Evolutionary conservation across 202 grass and related monocot species (phyloP).

Genomic region (Saccharum hybrid): DNA sequence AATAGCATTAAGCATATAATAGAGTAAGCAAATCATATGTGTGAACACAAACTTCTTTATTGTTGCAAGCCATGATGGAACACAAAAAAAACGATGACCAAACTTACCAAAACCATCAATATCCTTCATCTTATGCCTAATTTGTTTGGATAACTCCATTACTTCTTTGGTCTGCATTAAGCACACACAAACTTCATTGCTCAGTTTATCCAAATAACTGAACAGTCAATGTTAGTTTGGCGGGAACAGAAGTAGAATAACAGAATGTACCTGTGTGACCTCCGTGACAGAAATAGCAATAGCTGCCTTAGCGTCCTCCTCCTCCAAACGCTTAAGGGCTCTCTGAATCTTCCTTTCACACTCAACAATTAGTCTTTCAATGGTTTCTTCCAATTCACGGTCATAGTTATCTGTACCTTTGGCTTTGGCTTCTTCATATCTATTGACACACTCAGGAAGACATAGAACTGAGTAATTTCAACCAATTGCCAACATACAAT

Average conservation of each 20-base stretch:
- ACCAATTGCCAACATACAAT: slow-evolving; percentile 14
- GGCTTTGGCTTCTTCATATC: slow-evolving; percentile 91
- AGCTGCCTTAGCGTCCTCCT: slow-evolving; percentile 91
- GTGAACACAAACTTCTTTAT: not conserved
- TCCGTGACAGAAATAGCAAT: slow-evolving; percentile 96
- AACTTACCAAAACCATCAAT: slow-evolving; percentile 76
- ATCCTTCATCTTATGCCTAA: slow-evolving; percentile 94
- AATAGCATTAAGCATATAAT: not conserved
- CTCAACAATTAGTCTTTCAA: slow-evolving; percentile 91
- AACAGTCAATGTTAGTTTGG: slow-evolving; percentile 25
- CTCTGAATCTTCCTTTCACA: slow-evolving; percentile 98
- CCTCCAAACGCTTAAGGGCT: slow-evolving; percentile 84
- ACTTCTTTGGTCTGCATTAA: slow-evolving; percentile 74
- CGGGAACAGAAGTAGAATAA: slow-evolving; percentile 14
- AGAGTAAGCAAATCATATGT: not conserved
- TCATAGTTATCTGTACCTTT: slow-evolving; percentile 90
- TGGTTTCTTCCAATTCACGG: slow-evolving; percentile 79
- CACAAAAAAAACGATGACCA: slow-evolving; percentile 22
- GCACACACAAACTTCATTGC: slow-evolving; percentile 28
- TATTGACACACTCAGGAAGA: slow-evolving; percentile 66
- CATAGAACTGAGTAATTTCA: slow-evolving; percentile 1
- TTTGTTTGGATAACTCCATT: slow-evolving; percentile 82
- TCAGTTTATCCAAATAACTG: slow-evolving; percentile 12
- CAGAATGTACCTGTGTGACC: slow-evolving; percentile 72
- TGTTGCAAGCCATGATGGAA: not conserved